Evolutionary conservation across 2,329 filamentous ascomycete species (phyloP).

Genomic region (Claviceps africana): DNA sequence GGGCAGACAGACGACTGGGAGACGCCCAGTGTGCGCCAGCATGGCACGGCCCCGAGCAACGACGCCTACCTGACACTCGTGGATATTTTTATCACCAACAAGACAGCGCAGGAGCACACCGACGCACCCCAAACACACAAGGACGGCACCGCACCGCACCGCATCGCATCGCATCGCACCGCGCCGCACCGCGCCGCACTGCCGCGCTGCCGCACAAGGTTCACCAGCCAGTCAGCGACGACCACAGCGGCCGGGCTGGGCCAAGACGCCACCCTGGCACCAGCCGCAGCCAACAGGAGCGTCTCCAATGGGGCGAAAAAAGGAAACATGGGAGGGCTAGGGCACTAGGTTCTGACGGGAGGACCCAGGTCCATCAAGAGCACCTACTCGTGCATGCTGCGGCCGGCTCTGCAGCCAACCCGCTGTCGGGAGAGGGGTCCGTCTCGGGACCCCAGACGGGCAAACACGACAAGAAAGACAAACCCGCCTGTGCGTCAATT

Average conservation of each 20-base stretch:
- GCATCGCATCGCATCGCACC: background rate
- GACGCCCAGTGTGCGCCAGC: too few species aligned
- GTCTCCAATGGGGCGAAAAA: background rate
- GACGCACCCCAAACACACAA: background rate
- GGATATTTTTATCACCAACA: too few species aligned
- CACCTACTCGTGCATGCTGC: constrained; percentile 23
- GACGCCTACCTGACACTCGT: background rate
- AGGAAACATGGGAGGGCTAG: constrained; percentile 1
- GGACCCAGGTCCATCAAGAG: constrained; percentile 9
- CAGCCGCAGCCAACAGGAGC: background rate
- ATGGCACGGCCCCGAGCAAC: too few species aligned
- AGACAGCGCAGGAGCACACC: background rate
- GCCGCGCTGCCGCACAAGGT: background rate
- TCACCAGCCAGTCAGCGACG: background rate
- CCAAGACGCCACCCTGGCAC: background rate
- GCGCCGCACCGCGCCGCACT: background rate
- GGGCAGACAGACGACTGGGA: background rate
- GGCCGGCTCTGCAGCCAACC: constrained; percentile 24
- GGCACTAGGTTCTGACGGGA: constrained; percentile 3
- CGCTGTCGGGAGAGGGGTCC: constrained; percentile 21
- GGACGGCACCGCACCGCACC: constrained; percentile 3
- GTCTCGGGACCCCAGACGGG: constrained; percentile 17
- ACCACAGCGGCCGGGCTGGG: background rate
- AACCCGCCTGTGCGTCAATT: background rate
- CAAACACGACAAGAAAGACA: background rate